Conservation (phyloP, 108 stramenopile genomes). For the Bacterosira constricta region DNA sequence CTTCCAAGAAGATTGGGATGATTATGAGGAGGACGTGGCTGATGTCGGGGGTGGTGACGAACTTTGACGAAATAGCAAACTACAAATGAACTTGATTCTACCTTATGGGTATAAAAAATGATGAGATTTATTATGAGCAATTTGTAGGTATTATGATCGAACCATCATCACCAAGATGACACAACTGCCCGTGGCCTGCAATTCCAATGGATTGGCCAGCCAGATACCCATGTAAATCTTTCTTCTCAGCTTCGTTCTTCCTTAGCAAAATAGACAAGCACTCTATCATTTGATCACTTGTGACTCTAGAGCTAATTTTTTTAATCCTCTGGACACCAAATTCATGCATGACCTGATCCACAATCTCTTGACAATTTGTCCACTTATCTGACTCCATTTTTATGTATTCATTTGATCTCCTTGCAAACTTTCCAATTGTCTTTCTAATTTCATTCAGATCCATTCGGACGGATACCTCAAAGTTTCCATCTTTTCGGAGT, state of each 20-base stretch:
- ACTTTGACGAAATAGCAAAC: neutral
- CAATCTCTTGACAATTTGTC: conserved; percentile 25
- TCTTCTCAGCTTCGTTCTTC: conserved; percentile 37
- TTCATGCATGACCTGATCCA: conserved; percentile 54
- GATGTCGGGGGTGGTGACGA: neutral
- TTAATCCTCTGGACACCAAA: conserved; percentile 55
- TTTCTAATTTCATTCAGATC: conserved; percentile 15
- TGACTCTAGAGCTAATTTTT: conserved; percentile 27
- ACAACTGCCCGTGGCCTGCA: conserved; percentile 62
- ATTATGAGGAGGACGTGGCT: neutral
- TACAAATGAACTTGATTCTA: too few relatives aligned
- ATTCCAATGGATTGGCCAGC: conserved; percentile 67
- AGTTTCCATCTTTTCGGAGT: conserved; percentile 64
- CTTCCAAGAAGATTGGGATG: neutral
- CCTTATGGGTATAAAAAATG: too few relatives aligned
- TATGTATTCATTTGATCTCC: conserved; percentile 28
- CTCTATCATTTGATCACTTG: conserved; percentile 47
- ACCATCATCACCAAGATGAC: conserved; percentile 84
- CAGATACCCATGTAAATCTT: conserved; percentile 37
- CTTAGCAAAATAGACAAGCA: conserved; percentile 51
- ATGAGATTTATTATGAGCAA: conserved; percentile 7
- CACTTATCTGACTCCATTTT: conserved; percentile 19
- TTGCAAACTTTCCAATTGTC: conserved; percentile 26
- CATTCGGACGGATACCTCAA: conserved; percentile 61
- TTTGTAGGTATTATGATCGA: conserved; percentile 72